These are phyloP conservation scores for Aspergillus haitiensis DNA, from an alignment of 495 filamentous ascomycete genomes.

Conservation along the genomic window DNA sequence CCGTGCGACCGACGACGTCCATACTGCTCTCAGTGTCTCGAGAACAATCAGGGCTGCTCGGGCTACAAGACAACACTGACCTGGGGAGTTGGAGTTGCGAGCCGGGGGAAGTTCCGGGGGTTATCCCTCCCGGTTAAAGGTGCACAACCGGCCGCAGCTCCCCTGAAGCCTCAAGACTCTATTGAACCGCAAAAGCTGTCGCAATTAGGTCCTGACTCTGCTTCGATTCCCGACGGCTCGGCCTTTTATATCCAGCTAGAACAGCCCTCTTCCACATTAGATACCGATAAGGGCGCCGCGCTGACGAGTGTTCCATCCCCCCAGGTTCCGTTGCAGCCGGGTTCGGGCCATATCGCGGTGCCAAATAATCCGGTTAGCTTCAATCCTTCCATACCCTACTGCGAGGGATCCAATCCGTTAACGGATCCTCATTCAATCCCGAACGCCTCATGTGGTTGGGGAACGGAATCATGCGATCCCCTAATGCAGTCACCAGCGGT, in stretches of 20 bases:
- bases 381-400: not conserved
- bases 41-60: conserved; percentile 87
- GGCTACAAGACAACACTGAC: conserved; percentile 98
- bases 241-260: not conserved
- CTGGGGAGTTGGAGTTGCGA: conserved; percentile 96
- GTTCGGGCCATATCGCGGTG: not conserved
- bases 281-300: not conserved
- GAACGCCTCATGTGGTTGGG: no score
- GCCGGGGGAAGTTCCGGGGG: conserved; percentile 90
- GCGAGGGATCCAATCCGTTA: not conserved
- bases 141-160: conserved; percentile 24
- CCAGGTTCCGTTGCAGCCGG: not conserved
- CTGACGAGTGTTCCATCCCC: not conserved
- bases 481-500: conserved; percentile 2
- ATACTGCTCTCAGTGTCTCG: conserved; percentile 93
- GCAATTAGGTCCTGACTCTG: not conserved
- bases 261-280: conserved; percentile 3
- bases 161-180: conserved; percentile 19
- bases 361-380: not conserved
- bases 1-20: conserved; percentile 91
- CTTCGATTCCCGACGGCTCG: not conserved
- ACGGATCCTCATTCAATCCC: conserved; percentile 6
- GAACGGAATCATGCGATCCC: not conserved
- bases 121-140: conserved; percentile 75
- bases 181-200: conserved; percentile 1